Percentiles rank a stretch among this genome's conserved stretches.
Evolutionary conservation across 2,329 filamentous ascomycete genomes (phyloP).

Genomic region (Trichoderma sp.): DNA sequence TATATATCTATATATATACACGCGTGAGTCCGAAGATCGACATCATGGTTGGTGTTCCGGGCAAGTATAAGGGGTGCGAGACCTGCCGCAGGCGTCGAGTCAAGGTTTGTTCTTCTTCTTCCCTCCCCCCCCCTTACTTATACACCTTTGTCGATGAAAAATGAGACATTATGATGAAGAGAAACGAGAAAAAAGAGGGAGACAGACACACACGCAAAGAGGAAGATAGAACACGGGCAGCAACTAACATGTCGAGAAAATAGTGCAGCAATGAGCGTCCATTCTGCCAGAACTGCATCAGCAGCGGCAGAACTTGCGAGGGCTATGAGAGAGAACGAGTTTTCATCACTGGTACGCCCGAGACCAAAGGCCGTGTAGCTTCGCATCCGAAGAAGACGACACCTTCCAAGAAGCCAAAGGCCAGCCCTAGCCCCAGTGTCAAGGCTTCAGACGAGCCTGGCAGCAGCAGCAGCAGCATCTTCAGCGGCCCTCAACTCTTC

Average conservation of each 20-base stretch:
- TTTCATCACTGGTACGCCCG: slow-evolving; percentile 61
- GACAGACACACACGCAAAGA: neutral
- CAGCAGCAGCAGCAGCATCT: slow-evolving; percentile 13
- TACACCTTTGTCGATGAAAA: neutral
- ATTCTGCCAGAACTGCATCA: slow-evolving; percentile 58
- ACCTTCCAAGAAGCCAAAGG: slow-evolving; percentile 36
- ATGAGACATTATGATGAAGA: neutral
- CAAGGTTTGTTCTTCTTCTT: slow-evolving; percentile 41
- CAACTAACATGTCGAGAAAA: neutral
- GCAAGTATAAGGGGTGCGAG: slow-evolving; percentile 64
- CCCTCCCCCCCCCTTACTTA: neutral
- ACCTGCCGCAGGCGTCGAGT: slow-evolving; percentile 59
- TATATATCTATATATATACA: neutral
- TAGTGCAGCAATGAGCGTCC: slow-evolving; percentile 63
- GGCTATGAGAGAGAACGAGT: slow-evolving; percentile 63
- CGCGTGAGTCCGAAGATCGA: neutral
- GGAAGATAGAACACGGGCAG: neutral
- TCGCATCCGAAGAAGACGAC: slow-evolving; percentile 50
- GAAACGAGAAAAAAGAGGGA: neutral
- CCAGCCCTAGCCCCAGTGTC: slow-evolving; percentile 18
- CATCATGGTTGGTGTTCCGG: slow-evolving; percentile 60
- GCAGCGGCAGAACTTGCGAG: slow-evolving; percentile 56
- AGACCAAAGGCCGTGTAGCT: slow-evolving; percentile 54
- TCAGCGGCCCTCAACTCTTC: slow-evolving; percentile 30
- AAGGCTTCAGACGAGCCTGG: slow-evolving; percentile 27